Evolutionary conservation across 1,284 basidiomycete genomes (phyloP).

Genomic region (Cerrena zonata): DNA sequence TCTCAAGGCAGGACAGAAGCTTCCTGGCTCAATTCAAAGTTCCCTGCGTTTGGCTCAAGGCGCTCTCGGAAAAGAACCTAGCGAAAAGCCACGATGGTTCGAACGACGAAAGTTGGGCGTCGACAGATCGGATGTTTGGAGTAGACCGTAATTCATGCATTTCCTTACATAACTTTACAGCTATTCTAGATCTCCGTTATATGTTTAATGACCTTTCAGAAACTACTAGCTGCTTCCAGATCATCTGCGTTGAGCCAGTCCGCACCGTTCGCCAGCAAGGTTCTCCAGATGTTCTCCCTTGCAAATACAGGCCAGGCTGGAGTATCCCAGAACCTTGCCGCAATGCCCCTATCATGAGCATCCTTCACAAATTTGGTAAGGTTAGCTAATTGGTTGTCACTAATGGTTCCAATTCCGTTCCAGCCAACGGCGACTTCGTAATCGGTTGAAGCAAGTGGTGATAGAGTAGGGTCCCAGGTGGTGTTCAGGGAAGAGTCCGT

Average conservation of each 20-base stretch:
- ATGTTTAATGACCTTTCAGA: constrained; percentile 20
- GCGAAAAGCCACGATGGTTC: constrained; percentile 23
- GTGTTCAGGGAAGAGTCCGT: constrained; percentile 32
- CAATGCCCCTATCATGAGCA: constrained; percentile 42
- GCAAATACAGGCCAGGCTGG: constrained; percentile 46
- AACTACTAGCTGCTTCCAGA: constrained; percentile 39
- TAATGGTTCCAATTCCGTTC: constrained; percentile 41
- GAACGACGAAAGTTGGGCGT: constrained; percentile 31
- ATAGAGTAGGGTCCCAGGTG: constrained; percentile 38
- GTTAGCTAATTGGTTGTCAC: constrained; percentile 32
- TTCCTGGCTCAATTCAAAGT: constrained; percentile 29
- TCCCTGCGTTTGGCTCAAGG: constrained; percentile 29
- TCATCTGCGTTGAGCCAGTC: constrained; percentile 56
- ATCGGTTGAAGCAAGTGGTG: constrained; percentile 48
- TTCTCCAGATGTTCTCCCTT: constrained; percentile 39
- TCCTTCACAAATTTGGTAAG: constrained; percentile 36
- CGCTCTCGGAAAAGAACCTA: constrained; percentile 25
- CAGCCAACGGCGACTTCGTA: constrained; percentile 43
- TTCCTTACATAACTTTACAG: constrained; percentile 3
- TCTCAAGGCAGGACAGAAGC: constrained; percentile 30
- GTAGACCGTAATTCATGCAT: constrained; percentile 12
- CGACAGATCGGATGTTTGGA: constrained; percentile 28
- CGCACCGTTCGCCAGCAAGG: constrained; percentile 37
- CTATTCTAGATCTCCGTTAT: constrained; percentile 13
- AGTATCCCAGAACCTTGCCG: constrained; percentile 49